Base-by-base conservation (phyloP, 345 rosid genomes). In the Isatis tinctoria region DNA sequence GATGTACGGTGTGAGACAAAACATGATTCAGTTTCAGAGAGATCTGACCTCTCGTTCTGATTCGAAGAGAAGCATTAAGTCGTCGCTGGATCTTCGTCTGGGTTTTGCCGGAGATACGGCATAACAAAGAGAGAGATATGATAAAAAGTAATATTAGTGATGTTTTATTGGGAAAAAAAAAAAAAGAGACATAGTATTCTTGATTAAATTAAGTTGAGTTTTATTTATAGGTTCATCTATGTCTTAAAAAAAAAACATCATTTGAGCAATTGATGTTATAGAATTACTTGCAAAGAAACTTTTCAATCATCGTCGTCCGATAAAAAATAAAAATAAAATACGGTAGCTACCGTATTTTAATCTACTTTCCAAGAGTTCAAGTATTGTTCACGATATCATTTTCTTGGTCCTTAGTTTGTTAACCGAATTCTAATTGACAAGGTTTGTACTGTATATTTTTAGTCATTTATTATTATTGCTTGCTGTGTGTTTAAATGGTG, bases 11-110 rank as follows among this genome's bases (percentile, higher is more conserved):
- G 78, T 79, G 64, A 67, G 65, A 69, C 74, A 59, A 16, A 76
- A 76, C 66, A 76, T 76, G 80, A 76, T 76, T 76, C 75, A 63
- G 30, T 76, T 76, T 60, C 43, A 70, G 63, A 70, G 75, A 76
- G 80, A 76, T 70, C 7, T 63, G 49, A 35, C 52, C 44, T 45
- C 66, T 63, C 58, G 49, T 41, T 70, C 87, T 53, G 70, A 65
- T 75, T 49, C 86, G 13, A 90, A 82, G 71, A 83, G 77, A 70
- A 75, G 65, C 66, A 79, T 82, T 70, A 83, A 86, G 64, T 61
- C 89, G 64, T 61, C 89, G 45, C 72, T 87, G 87, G 96, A 93
- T 86, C 93, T 93, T 51, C 88, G 86, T 53, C 75, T 93, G 26
- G 87, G 91, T 10, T 77, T 86, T 45, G 33, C 74, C 32, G 70